These are phyloP conservation scores for Phyllachora maydis DNA, from an alignment of 2,329 filamentous ascomycete genomes.

Conservation along the genomic window DNA sequence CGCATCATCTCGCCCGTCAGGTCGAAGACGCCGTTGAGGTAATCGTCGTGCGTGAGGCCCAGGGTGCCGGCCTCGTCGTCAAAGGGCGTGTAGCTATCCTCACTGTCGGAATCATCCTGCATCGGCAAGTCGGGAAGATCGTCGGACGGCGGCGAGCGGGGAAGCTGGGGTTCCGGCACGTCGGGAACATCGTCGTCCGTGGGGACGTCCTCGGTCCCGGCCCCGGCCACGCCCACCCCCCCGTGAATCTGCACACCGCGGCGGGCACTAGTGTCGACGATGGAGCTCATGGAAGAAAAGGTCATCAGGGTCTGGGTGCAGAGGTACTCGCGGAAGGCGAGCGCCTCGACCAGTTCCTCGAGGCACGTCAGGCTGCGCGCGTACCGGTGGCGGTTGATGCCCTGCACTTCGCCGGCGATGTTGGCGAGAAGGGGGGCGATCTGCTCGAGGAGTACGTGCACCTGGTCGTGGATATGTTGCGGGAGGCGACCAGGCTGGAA, in stretches of 20 bases:
- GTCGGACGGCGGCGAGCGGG: too few species aligned
- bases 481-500: slow-evolving; percentile 34
- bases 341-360: slow-evolving; percentile 86
- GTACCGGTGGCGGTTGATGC: slow-evolving; percentile 70
- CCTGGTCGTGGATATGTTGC: too few species aligned
- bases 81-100: not conserved
- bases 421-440: too few species aligned
- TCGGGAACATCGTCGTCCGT: slow-evolving; percentile 6
- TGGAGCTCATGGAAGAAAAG: too few species aligned
- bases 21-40: slow-evolving; percentile 80
- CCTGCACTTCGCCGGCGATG: slow-evolving; percentile 53
- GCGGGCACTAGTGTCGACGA: too few species aligned
- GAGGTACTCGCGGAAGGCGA: slow-evolving; percentile 79
- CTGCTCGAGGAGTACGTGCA: too few species aligned
- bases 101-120: not conserved
- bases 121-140: too few species aligned
- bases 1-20: slow-evolving; percentile 93
- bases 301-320: slow-evolving; percentile 54
- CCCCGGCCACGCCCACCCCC: slow-evolving; percentile 16
- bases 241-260: slow-evolving; percentile 33
- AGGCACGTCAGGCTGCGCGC: slow-evolving; percentile 60
- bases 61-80: slow-evolving; percentile 17
- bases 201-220: slow-evolving; percentile 6
- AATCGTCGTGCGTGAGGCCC: slow-evolving; percentile 59
- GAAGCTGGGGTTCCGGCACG: slow-evolving; percentile 11